phyloP scores from a whole-genome alignment of 2,329 filamentous ascomycete species.

The Scopulariopsis brevicaulis region DNA sequence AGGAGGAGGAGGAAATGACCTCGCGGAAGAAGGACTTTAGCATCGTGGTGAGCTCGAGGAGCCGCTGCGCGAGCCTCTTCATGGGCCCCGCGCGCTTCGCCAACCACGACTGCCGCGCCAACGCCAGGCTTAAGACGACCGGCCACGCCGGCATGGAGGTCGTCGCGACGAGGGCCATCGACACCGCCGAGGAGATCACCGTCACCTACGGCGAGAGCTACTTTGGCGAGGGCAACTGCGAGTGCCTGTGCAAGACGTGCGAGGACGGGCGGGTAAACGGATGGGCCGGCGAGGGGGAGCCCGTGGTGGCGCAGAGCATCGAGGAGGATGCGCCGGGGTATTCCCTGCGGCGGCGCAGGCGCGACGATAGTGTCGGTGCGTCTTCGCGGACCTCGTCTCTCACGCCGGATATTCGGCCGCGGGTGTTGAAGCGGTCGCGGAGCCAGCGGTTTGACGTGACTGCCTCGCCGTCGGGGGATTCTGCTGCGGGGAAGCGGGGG shows the following conservation, averaged over 20 bases:
- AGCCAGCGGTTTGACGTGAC: conserved; percentile 19
- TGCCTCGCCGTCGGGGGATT: conserved; percentile 17
- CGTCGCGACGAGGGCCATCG: conserved; percentile 70
- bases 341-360: conserved; percentile 39
- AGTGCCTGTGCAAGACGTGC: conserved; percentile 85
- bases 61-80: conserved; percentile 84
- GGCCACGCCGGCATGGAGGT: conserved; percentile 86
- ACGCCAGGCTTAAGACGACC: conserved; percentile 75
- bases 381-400: conserved; percentile 46
- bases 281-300: conserved; percentile 50
- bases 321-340: conserved; percentile 44
- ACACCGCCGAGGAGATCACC: conserved; percentile 86
- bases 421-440: conserved; percentile 29
- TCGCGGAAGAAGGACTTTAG: conserved; percentile 86
- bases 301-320: conserved; percentile 36
- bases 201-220: conserved; percentile 94
- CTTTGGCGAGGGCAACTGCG: conserved; percentile 89
- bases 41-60: conserved; percentile 86
- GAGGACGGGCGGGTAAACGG: conserved; percentile 68
- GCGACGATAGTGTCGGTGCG: conserved; percentile 36
- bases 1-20: conserved; percentile 78
- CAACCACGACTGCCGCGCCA: conserved; percentile 93
- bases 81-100: conserved; percentile 92
- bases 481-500: conserved; percentile 23
- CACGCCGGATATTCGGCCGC: conserved; percentile 42